phyloP scores from a whole-genome alignment of 345 rosid species.

The Eucalyptus globulus region DNA sequence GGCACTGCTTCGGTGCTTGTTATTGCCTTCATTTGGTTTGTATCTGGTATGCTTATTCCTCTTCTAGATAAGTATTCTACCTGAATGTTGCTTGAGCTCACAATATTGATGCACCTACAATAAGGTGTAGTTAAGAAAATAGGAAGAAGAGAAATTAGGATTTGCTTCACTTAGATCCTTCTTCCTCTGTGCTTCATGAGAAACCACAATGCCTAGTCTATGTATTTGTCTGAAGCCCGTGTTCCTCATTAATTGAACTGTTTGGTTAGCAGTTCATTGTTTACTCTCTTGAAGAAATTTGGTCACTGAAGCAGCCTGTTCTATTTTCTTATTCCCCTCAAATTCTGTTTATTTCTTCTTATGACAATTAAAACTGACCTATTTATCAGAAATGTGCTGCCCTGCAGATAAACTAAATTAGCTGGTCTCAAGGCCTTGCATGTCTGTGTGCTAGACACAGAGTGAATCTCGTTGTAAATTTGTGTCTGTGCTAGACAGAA shows the following conservation, averaged over 20 bases:
- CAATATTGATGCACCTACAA: not conserved
- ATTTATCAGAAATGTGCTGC: not conserved
- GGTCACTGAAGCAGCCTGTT: not conserved
- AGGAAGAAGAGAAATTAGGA: not conserved
- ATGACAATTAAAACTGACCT: not conserved
- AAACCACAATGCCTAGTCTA: not conserved
- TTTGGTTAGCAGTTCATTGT: not conserved
- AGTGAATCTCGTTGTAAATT: not conserved
- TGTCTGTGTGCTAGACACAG: not conserved
- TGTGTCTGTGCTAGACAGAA: not conserved
- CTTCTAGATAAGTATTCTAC: not conserved
- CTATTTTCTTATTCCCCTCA: not conserved
- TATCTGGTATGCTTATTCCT: constrained; percentile 45
- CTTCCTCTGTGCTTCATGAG: not conserved
- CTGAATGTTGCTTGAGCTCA: not conserved
- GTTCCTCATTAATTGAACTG: not conserved
- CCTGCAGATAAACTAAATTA: not conserved
- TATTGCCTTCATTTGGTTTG: constrained; percentile 48
- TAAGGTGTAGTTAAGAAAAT: not conserved
- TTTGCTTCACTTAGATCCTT: not conserved
- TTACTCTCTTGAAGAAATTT: not conserved
- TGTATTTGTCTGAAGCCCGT: not conserved
- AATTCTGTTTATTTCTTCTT: not conserved
- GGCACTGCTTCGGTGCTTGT: constrained; percentile 36
- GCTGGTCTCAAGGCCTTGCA: not conserved